phyloP scores from a whole-genome alignment of 2,329 filamentous ascomycete species.

The Cordyceps cicadae region DNA sequence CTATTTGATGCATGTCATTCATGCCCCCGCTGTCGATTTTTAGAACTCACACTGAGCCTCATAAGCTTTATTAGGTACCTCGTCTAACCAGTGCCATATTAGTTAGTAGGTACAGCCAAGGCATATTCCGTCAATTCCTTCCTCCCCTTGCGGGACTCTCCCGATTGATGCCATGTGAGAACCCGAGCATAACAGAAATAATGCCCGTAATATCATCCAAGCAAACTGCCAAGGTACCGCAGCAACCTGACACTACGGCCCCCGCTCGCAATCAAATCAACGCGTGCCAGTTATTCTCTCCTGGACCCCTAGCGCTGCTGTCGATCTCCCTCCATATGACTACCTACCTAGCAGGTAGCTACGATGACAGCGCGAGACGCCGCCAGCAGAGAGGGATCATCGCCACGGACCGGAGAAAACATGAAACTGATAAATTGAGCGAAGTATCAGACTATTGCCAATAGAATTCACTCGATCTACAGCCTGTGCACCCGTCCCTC shows the following conservation, averaged over 20 bases:
- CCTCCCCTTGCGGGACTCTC: too few relatives aligned
- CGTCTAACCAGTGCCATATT: too few relatives aligned
- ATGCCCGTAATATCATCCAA: not conserved
- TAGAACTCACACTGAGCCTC: too few relatives aligned
- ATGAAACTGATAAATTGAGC: not conserved
- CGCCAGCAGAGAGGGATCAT: not conserved
- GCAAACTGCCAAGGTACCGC: not conserved
- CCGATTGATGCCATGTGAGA: too few relatives aligned
- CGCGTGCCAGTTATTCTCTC: not conserved
- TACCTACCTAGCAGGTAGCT: not conserved
- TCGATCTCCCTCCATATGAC: constrained; percentile 2
- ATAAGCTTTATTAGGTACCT: too few relatives aligned
- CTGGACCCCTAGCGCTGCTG: constrained; percentile 2
- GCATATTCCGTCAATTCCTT: too few relatives aligned
- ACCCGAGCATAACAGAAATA: not conserved
- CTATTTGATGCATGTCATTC: too few relatives aligned
- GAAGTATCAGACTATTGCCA: not conserved
- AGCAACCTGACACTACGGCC: not conserved
- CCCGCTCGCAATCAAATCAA: not conserved
- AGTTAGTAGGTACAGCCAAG: too few relatives aligned
- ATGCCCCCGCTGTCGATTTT: too few relatives aligned
- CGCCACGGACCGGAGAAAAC: not conserved
- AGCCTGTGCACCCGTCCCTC: not conserved
- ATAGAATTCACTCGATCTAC: not conserved
- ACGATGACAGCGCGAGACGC: not conserved